phyloP scores from a whole-genome alignment of 2,329 filamentous ascomycete species.

The Fusarium annulatum region DNA sequence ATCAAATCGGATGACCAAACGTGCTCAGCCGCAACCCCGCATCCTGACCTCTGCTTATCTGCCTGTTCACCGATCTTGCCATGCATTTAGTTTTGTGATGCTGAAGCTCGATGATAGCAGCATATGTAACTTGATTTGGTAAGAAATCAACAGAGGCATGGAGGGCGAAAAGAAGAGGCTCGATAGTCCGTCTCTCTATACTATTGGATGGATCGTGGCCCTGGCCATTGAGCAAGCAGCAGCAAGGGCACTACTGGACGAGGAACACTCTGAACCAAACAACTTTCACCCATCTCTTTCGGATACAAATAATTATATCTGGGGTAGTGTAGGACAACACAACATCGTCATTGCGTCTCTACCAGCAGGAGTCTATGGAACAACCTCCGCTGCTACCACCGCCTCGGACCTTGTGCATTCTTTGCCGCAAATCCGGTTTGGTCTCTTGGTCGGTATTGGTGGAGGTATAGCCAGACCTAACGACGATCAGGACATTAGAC shows the following conservation, averaged over 20 bases:
- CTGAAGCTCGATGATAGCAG: not conserved
- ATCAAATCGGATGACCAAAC: not conserved
- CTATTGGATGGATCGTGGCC: constrained; percentile 44
- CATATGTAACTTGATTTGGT: too few species aligned
- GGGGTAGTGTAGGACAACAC: constrained; percentile 40
- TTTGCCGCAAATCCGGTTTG: constrained; percentile 32
- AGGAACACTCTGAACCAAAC: constrained; percentile 18
- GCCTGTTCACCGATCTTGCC: too few species aligned
- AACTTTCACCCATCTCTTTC: constrained; percentile 6
- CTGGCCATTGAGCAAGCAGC: constrained; percentile 42
- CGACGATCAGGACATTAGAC: constrained; percentile 34
- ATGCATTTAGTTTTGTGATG: too few species aligned
- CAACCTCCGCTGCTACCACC: constrained; percentile 9
- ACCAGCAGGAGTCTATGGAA: constrained; percentile 32
- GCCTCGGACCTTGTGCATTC: constrained; percentile 20
- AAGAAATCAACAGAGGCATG: not conserved
- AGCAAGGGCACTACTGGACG: constrained; percentile 42
- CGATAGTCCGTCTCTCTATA: constrained; percentile 11
- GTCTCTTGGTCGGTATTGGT: constrained; percentile 53
- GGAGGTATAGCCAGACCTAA: constrained; percentile 47
- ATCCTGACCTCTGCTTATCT: not conserved
- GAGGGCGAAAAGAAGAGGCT: not conserved
- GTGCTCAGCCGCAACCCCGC: not conserved
- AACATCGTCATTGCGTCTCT: constrained; percentile 45
- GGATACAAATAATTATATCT: constrained; percentile 45